Conservation (phyloP, 345 rosid species). For the Ceriops zippeliana region DNA sequence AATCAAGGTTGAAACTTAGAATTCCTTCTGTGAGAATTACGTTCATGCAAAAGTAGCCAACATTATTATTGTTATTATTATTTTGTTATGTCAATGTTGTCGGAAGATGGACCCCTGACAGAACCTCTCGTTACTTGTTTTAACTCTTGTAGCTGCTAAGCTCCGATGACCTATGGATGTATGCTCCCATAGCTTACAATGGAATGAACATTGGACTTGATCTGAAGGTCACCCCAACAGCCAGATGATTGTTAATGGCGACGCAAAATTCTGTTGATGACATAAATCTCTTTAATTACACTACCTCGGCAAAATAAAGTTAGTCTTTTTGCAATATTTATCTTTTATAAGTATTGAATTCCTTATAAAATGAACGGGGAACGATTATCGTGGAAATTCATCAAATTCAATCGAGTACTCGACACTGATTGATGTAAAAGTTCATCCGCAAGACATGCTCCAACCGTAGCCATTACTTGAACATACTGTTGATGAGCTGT, state of each 20-base stretch:
- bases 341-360: background rate
- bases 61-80: too few species aligned
- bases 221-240: slow-evolving; percentile 30
- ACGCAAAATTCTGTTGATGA: slow-evolving; percentile 4
- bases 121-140: background rate
- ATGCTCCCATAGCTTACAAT: slow-evolving; percentile 82
- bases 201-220: slow-evolving; percentile 75
- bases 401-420: background rate
- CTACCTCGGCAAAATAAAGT: slow-evolving; percentile 10
- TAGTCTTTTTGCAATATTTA: slow-evolving; percentile 13
- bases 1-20: slow-evolving; percentile 50
- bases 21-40: background rate
- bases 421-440: background rate
- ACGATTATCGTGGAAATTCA: background rate
- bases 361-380: slow-evolving; percentile 9
- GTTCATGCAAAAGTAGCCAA: background rate
- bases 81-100: too few species aligned
- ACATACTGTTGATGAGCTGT: too few species aligned
- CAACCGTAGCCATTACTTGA: too few species aligned
- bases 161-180: slow-evolving; percentile 93
- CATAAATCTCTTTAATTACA: slow-evolving; percentile 1
- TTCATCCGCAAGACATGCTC: background rate
- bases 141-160: slow-evolving; percentile 54
- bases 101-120: background rate
- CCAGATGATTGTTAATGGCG: slow-evolving; percentile 11